These are phyloP conservation scores for Ceratocystiopsis sp. DNA, from an alignment of 2,329 filamentous ascomycete genomes.

Conservation along the genomic window DNA sequence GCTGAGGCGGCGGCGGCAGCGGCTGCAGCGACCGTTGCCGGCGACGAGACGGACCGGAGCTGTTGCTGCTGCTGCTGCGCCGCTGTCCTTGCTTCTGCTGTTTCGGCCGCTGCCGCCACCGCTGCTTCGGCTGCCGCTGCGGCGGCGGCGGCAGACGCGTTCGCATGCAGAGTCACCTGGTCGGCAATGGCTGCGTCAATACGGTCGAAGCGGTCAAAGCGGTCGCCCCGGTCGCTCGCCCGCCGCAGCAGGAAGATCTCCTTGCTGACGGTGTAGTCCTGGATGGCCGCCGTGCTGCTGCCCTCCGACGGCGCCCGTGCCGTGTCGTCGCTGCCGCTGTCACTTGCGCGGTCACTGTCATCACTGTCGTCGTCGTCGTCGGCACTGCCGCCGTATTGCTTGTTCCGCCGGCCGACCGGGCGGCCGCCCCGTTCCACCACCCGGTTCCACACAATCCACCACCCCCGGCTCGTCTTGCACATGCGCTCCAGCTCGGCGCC, in stretches of 20 bases:
- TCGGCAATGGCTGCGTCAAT: conserved; percentile 13
- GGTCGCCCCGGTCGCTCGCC: conserved; percentile 34
- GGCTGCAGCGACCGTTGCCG: conserved; percentile 14
- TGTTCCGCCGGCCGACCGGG: not conserved
- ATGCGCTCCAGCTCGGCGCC: conserved; percentile 38
- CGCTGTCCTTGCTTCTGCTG: not conserved
- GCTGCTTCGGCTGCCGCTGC: conserved; percentile 9
- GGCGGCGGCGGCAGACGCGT: conserved; percentile 13
- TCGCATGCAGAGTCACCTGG: not conserved
- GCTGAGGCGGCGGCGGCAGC: conserved; percentile 1
- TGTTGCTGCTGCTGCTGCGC: not conserved
- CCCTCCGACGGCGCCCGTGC: not conserved
- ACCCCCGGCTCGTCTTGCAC: conserved; percentile 48
- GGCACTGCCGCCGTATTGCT: not conserved
- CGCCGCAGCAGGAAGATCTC: conserved; percentile 45
- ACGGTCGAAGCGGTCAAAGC: conserved; percentile 17
- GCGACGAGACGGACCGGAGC: conserved; percentile 19
- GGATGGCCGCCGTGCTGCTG: not conserved
- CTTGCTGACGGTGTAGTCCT: conserved; percentile 23
- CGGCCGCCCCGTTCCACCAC: conserved; percentile 23
- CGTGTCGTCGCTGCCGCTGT: conserved; percentile 1
- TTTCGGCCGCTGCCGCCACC: conserved; percentile 11
- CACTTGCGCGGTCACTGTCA: not conserved
- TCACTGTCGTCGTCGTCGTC: not conserved
- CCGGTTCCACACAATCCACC: conserved; percentile 54